Evolutionary conservation across 2,329 filamentous ascomycete species (phyloP), one percentile per base, ranked within the genome.

Genomic region (Sporothrix phasma): DNA sequence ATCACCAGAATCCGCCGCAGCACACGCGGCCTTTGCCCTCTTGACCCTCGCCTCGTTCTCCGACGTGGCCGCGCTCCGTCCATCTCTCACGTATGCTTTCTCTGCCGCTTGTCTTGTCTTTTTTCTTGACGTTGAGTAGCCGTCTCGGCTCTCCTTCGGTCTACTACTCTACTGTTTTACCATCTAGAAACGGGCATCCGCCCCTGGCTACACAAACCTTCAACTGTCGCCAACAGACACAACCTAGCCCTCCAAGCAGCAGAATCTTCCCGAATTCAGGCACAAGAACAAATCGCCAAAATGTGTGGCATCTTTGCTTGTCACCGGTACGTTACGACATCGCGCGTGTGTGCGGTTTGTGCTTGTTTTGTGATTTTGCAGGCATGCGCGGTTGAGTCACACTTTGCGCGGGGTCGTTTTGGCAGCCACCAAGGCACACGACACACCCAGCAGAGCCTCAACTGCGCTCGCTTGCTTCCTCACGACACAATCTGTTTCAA

Each of bases 271-370:
- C 37, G 34, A 45, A 3, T 29, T 31, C 39, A 63, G 22, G 3
- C 3, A 37, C 34, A 10, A 6, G 13, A 43, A 39, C 15, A 8
- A n/a, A 17, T 8, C 24, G 51, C 68, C 72, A 75, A 66, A 56
- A 96, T 96, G 92, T 96, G 92, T 88, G 92, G 92, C 78, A 96
- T 97, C 74, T 97, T 97, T 78, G 92, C 91, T 72, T 97, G 92
- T 79, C 90, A 97, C 79, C 82, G 84, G 92, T 96, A 79, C 76
- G 86, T 82, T 66, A 63, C 65, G n/a, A 13, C 31, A 62, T 65
- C 47, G 43, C 37, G 51, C 47, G 24, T 56, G 34, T 37, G 46
- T 31, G 46, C 29, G n/a, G 22, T 22, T 53, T 63, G 43, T 41
- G 64, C 45, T 34, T 59, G 34, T 22, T 54, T 22, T 51, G 47